Base-by-base conservation (phyloP, 257 asterid genomes). In the Gardenia jasminoides region DNA sequence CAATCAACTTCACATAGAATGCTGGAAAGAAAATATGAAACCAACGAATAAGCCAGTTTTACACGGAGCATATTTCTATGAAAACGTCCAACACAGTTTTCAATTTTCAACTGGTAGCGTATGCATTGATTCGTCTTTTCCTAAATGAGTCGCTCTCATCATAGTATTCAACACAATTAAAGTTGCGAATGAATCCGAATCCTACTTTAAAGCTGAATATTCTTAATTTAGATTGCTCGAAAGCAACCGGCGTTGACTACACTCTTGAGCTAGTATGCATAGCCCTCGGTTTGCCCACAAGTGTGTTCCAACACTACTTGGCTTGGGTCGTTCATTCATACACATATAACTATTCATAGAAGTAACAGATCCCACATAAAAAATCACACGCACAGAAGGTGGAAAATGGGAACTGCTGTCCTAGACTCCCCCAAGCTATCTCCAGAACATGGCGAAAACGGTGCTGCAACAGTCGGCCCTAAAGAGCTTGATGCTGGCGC, bases 401-500 rank as follows among this genome's bases (percentile, higher is more conserved):
- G 26, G 6, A 48, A 75, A 28, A 88, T 88, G 91, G 87, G 82
- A 15, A 83, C 75, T 44, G 73, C 56, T 28, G 87, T 31, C 58
- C 79, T 12, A 24, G 74, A 75, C 46, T 78, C 88, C 28, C 80
- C 84, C 68, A 84, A 77, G 79, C 61, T 65, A 78, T 58, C 46
- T 77, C 75, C 79, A 7, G 44, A 75, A 72, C 65, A 72, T 24
- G 79, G 71, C 6, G 78, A 70, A 74, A 76, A 52, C 22, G 86
- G 75, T 28, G 39, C 43, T 62, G 41, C 41, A 36, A 26, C 22
- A 9, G 79, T 7, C 77, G 50, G 3, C 59, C 54, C 78, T 20
- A 80, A 83, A 78, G 67, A 81, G 76, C 84, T 88, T 13, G 96
- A 89, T 31, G 91, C 92, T 36, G 94, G 91, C 48, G 90, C 87